Evolutionary conservation across 1,284 basidiomycete genomes (phyloP).

Genomic region (Xerocomus tenax): DNA sequence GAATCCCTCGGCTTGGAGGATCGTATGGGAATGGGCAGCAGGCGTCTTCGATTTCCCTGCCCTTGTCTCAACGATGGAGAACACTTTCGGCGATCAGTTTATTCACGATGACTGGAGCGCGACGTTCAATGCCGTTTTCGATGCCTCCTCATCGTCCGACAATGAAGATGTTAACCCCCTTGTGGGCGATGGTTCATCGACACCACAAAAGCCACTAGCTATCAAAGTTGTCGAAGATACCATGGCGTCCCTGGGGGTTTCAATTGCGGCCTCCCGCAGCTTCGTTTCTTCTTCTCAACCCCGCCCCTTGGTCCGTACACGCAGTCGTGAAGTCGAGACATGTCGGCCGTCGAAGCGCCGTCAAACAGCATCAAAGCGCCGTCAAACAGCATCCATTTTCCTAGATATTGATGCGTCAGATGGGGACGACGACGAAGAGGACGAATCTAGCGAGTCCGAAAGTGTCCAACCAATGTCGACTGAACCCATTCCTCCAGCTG

Average conservation of each 20-base stretch:
- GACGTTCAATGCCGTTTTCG: background rate
- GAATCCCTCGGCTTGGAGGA: too few species aligned
- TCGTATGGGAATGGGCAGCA: background rate
- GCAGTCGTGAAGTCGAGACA: background rate
- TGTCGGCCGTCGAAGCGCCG: too few species aligned
- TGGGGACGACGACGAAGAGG: too few species aligned
- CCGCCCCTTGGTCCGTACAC: background rate
- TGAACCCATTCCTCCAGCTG: too few species aligned
- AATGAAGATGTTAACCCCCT: background rate
- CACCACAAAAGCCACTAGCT: background rate
- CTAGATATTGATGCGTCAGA: too few species aligned
- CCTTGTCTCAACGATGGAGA: background rate
- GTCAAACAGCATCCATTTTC: too few species aligned
- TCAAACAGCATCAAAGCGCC: too few species aligned
- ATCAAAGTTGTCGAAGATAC: background rate
- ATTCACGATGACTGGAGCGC: background rate
- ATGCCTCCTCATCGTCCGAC: background rate
- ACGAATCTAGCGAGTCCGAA: too few species aligned
- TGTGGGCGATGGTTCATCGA: background rate
- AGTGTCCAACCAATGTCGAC: too few species aligned
- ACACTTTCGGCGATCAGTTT: background rate
- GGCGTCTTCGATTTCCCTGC: background rate
- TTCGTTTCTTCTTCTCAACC: background rate
- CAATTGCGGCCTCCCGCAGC: background rate
- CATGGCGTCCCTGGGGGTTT: background rate